Evolutionary conservation across 2,329 filamentous ascomycete genomes (phyloP).

Genomic region (Onygenales sp.): DNA sequence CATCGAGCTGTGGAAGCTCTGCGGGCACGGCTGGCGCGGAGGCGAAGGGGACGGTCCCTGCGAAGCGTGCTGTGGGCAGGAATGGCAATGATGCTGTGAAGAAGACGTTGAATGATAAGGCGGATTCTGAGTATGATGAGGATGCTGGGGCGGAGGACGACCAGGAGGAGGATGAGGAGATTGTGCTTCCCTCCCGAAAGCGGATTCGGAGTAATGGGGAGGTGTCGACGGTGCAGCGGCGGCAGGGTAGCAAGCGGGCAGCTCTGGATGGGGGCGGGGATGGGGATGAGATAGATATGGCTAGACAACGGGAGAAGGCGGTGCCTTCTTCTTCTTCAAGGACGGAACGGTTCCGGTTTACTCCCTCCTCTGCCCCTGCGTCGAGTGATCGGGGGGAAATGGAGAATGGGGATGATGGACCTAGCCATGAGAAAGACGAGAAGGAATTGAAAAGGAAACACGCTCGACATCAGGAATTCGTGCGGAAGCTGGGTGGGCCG

Average conservation of each 20-base stretch:
- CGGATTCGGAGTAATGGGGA: slow-evolving; percentile 24
- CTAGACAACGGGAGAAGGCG: slow-evolving; percentile 16
- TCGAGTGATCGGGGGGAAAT: slow-evolving; percentile 17
- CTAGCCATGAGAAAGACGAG: slow-evolving; percentile 38
- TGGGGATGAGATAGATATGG: slow-evolving; percentile 6
- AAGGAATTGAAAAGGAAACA: slow-evolving; percentile 52
- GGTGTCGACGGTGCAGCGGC: slow-evolving; percentile 6
- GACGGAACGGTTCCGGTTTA: slow-evolving; percentile 52
- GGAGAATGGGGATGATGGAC: slow-evolving; percentile 24
- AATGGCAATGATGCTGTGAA: slow-evolving; percentile 3
- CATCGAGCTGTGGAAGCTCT: neutral
- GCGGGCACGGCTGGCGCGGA: neutral
- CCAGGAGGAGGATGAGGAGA: slow-evolving; percentile 28
- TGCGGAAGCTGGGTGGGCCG: slow-evolving; percentile 79
- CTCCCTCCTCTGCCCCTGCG: slow-evolving; percentile 34
- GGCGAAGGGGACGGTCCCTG: neutral
- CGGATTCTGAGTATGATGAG: slow-evolving; percentile 1
- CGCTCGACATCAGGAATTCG: slow-evolving; percentile 71
- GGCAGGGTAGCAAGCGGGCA: neutral
- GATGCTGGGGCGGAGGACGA: slow-evolving; percentile 23
- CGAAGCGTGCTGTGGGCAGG: neutral
- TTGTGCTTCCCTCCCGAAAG: slow-evolving; percentile 33
- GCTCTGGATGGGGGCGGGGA: slow-evolving; percentile 1
- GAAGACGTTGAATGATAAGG: slow-evolving; percentile 1
- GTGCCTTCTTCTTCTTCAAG: slow-evolving; percentile 29